Base-by-base conservation (phyloP, 2,329 filamentous ascomycete species). In the Epichloe hybrida region DNA sequence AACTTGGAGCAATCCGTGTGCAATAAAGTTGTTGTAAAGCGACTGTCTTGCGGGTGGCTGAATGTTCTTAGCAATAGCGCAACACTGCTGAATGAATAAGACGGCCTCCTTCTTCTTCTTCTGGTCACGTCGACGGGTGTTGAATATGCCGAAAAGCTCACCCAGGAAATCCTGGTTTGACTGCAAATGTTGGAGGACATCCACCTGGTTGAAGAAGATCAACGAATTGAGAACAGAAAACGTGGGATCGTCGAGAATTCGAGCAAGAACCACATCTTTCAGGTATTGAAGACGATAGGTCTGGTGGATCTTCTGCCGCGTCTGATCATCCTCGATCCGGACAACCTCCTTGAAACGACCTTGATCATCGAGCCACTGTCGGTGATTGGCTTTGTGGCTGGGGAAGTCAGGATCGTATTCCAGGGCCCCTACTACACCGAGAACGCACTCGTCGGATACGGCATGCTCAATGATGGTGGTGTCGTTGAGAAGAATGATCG, bases 351-450 rank as follows among this genome's bases (percentile, higher is more conserved):
- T 97, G 67, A 89, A 98, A 58, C 89, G 84, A 20, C 88, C 88
- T 60, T 89, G 81, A 63, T 93, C 88, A 54, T 84, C 82, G 50
- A 98, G 75, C 75, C 94, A 98, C 63, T 93, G 88, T 52, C 93
- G 82, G 64, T 98, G 93, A 63, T 97, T 97, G 23, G 93, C 91
- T 66, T 96, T 97, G 74, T 97, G 93, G 53, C 85, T 89, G 6
- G 93, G 93, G 60, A 97, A 98, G 67, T 98, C 93, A 1, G 93
- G 91, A 61, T 98, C 93, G 70, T 97, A 98, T 72, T 98, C 93
- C 55, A 98, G 73, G 23, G 93, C 93, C 53, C 93, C 93, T 38
- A 98, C 90, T 27, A 97, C 91, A 17, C 91, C 93, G 57, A 95
- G 71, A 43, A 97, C 83, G 57, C 90, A 84, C 52, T 89, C 81